Evolutionary conservation across 768 basidiomycete genomes (phyloP).

Genomic region (Pleurotus citrinopileatus): DNA sequence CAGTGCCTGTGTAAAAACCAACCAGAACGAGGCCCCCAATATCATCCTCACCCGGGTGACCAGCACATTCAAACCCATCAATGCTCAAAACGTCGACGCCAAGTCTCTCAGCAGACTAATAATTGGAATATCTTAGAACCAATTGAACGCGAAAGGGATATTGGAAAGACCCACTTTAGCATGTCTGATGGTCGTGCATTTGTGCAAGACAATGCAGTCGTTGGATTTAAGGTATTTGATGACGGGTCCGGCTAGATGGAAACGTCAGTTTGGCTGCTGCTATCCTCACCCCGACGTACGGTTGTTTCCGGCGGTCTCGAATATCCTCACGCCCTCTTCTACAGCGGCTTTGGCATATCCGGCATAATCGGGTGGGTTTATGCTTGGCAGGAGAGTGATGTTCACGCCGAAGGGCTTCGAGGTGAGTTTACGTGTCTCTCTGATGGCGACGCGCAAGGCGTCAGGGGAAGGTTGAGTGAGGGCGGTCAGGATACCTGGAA

Average conservation of each 20-base stretch:
- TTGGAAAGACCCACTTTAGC: conserved; percentile 54
- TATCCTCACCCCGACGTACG: conserved; percentile 47
- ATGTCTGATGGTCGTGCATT: conserved; percentile 85
- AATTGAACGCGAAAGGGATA: neutral
- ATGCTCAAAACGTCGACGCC: conserved; percentile 90
- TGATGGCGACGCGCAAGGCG: conserved; percentile 75
- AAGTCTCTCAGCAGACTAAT: conserved; percentile 57
- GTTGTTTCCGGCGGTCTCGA: conserved; percentile 92
- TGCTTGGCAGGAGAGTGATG: conserved; percentile 82
- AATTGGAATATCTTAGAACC: neutral
- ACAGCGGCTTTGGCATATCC: conserved; percentile 80
- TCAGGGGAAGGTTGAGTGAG: conserved; percentile 86
- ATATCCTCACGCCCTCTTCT: conserved; percentile 84
- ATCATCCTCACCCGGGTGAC: conserved; percentile 94
- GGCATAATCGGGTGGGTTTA: conserved; percentile 88
- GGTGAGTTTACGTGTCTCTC: conserved; percentile 68
- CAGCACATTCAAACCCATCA: conserved; percentile 94
- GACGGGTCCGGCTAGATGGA: conserved; percentile 60
- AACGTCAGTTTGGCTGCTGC: neutral
- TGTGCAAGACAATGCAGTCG: conserved; percentile 81
- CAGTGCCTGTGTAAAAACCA: conserved; percentile 3
- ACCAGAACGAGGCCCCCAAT: conserved; percentile 86
- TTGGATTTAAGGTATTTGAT: conserved; percentile 82
- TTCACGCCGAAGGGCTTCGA: conserved; percentile 83
- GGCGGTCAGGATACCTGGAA: conserved; percentile 75